Evolutionary conservation across 192 early-diverging fungal genomes (phyloP), one percentile per base, ranked within the genome.

Genomic region (Coemansia aciculifera): DNA sequence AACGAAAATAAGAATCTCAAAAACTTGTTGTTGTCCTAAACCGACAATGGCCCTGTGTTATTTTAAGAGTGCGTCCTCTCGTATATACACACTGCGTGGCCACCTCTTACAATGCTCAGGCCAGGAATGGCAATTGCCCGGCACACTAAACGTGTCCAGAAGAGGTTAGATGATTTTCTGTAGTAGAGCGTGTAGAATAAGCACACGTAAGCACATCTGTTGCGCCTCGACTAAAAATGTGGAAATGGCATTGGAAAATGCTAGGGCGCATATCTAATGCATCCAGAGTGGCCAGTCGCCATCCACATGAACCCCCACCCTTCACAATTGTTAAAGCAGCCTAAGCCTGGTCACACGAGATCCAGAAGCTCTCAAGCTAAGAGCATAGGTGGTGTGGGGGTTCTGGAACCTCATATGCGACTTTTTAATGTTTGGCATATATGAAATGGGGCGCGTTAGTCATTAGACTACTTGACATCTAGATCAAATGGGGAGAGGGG

Each of bases 371-470:
- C 21, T 9, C 48, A 0, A 8, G 48, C 51, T 13, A 54, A 31
- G 13, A 29, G 9, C 51, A 48, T 19, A 48, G 19, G 19, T 15
- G 0, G 24, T 11, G 9, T 3, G 51, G 24, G 51, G 51, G 21
- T 54, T 29, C 51, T 54, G 24, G 51, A 54, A 54, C 51, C 31
- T 24, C 51, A 54, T 54, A 29, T 54, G 51, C 21, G 10, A 24
- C 21, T 8, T 49, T 44, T 49, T 49, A 49, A 49, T 49, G 48
- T 49, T 29, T 29, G n/a, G 51, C 51, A 49, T 49, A 10, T 9
- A 49, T 49, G 27, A 29, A 29, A 11, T 29, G 11, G 24, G 24
- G 21, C 40, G 15, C 15, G 40, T 42, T 42, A 42, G 51, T 54
- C 46, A 49, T 21, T 49, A n/a, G 44, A 19, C 17, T 46, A 21